These are phyloP conservation scores for Clavispora fructus DNA, from an alignment of 805 yeast species.

Conservation along the genomic window DNA sequence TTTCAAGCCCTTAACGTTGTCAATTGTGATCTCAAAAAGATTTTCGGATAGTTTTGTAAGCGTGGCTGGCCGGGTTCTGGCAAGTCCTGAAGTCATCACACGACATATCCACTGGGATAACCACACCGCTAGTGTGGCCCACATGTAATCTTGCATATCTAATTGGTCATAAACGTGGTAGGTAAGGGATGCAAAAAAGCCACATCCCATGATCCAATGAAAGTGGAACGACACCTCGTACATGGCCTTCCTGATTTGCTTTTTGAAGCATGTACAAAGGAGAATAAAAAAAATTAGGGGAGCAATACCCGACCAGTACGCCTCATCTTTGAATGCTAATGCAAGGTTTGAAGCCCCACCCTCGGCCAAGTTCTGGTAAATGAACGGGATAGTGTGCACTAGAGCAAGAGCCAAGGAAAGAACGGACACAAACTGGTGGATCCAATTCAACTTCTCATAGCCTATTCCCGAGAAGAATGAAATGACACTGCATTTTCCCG, in stretches of 20 bases:
- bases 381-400: slow-evolving; percentile 49
- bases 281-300: slow-evolving; percentile 42
- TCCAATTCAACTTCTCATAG: slow-evolving; percentile 49
- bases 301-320: slow-evolving; percentile 40
- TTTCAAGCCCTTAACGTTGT: slow-evolving; percentile 26
- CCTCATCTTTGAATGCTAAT: slow-evolving; percentile 14
- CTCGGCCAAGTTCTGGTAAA: slow-evolving; percentile 39
- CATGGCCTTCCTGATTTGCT: slow-evolving; percentile 30
- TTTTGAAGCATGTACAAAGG: slow-evolving; percentile 40
- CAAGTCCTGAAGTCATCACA: slow-evolving; percentile 36
- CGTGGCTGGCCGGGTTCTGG: slow-evolving; percentile 33
- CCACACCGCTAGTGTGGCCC: slow-evolving; percentile 52
- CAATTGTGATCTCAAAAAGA: slow-evolving; percentile 32
- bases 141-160: slow-evolving; percentile 38
- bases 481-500: slow-evolving; percentile 50
- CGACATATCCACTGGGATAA: slow-evolving; percentile 44
- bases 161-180: slow-evolving; percentile 38
- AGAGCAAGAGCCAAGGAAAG: slow-evolving; percentile 38
- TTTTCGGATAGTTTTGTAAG: slow-evolving; percentile 20
- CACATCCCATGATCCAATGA: slow-evolving; percentile 52
- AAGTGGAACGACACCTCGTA: slow-evolving; percentile 48
- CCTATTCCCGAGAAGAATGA: slow-evolving; percentile 47
- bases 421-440: slow-evolving; percentile 46
- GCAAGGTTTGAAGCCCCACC: slow-evolving; percentile 38
- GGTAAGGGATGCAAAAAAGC: slow-evolving; percentile 41